Percentiles rank a stretch among this genome's conserved stretches.
phyloP scores from a whole-genome alignment of 2,329 filamentous ascomycete species.

The Raffaelea ambrosiae region DNA sequence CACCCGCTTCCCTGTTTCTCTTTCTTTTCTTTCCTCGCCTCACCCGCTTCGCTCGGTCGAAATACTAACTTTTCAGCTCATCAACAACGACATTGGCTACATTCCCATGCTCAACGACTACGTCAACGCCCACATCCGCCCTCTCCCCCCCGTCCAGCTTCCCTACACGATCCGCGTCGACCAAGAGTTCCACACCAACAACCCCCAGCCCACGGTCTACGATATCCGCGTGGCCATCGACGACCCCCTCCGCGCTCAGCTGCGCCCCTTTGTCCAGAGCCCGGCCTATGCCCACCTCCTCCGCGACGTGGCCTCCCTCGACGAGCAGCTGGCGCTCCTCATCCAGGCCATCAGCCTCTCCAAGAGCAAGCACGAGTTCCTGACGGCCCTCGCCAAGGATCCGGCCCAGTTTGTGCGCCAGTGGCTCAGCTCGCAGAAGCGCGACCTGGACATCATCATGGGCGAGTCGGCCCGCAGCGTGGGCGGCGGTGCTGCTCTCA shows the following conservation, averaged over 20 bases:
- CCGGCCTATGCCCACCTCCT: conserved; percentile 63
- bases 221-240: conserved; percentile 80
- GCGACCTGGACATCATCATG: conserved; percentile 80
- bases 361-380: conserved; percentile 86
- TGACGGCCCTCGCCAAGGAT: conserved; percentile 68
- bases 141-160: conserved; percentile 73
- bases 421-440: conserved; percentile 86
- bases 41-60: neutral
- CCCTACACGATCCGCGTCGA: conserved; percentile 93
- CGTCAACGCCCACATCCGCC: conserved; percentile 67
- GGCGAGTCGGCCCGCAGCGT: conserved; percentile 67
- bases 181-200: conserved; percentile 60
- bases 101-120: conserved; percentile 81
- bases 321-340: conserved; percentile 77
- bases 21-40: neutral
- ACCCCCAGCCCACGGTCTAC: conserved; percentile 65
- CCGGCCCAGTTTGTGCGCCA: conserved; percentile 75
- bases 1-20: neutral
- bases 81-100: conserved; percentile 66
- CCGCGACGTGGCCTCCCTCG: conserved; percentile 65
- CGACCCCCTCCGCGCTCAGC: conserved; percentile 65
- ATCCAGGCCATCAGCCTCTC: conserved; percentile 76
- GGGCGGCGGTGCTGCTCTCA: conserved; percentile 5
- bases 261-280: conserved; percentile 58
- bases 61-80: conserved; percentile 43